Conservation (phyloP, 2,329 filamentous ascomycete species). For the Clonostachys rosea region DNA sequence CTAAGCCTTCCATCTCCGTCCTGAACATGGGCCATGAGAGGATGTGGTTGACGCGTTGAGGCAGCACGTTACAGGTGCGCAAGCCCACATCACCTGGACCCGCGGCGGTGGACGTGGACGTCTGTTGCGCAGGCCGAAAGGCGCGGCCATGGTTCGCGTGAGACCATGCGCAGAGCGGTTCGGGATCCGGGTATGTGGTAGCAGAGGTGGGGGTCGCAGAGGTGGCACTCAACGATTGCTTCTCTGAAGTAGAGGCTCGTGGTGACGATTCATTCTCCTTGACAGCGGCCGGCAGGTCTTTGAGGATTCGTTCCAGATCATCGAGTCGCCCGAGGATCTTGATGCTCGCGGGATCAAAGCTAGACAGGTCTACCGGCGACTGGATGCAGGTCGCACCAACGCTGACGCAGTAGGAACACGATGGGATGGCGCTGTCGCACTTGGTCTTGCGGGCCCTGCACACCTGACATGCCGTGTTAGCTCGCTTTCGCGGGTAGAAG, state of each 20-base stretch:
- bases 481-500: constrained; percentile 33
- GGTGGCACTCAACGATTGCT: neutral
- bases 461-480: constrained; percentile 34
- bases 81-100: neutral
- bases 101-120: too few species aligned
- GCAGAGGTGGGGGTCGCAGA: neutral
- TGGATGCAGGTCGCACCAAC: constrained; percentile 33
- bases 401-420: constrained; percentile 36
- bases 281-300: neutral
- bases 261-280: too few species aligned
- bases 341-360: constrained; percentile 45
- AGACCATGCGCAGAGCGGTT: neutral
- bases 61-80: neutral
- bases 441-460: constrained; percentile 37
- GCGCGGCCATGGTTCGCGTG: neutral
- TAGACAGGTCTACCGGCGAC: constrained; percentile 31
- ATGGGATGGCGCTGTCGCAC: constrained; percentile 35
- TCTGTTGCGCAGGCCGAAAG: neutral
- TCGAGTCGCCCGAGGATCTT: constrained; percentile 42
- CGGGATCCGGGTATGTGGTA: neutral
- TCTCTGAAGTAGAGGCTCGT: too few species aligned
- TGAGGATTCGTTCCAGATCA: constrained; percentile 29
- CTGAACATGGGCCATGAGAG: neutral
- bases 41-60: constrained; percentile 1
- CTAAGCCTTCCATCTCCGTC: neutral